Percentiles rank a stretch among this genome's conserved stretches.
phyloP scores from a whole-genome alignment of 2,329 filamentous ascomycete genomes.

The Nectriaceae sp. region DNA sequence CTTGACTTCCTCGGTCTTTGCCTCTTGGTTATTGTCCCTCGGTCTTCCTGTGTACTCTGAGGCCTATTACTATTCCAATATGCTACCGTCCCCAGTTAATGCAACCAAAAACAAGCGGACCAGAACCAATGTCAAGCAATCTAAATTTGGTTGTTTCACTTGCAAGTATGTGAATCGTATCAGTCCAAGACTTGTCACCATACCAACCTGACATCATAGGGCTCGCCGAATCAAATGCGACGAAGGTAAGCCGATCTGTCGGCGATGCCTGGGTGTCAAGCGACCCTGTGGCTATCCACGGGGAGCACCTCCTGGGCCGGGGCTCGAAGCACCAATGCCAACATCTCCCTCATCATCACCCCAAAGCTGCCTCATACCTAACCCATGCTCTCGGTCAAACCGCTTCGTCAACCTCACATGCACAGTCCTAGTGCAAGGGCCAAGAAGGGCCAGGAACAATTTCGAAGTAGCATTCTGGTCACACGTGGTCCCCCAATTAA shows the following conservation, averaged over 20 bases:
- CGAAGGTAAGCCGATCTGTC: conserved; percentile 18
- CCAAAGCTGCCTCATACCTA: not conserved
- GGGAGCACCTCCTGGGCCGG: conserved; percentile 2
- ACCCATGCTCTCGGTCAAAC: not conserved
- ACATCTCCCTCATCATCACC: not conserved
- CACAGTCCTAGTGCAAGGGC: conserved; percentile 10
- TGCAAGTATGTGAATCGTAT: conserved; percentile 18
- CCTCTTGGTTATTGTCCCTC: conserved; percentile 10
- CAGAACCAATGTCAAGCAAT: conserved; percentile 25
- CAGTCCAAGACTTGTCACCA: not conserved
- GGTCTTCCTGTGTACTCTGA: conserved; percentile 1
- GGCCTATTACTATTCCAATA: conserved; percentile 5
- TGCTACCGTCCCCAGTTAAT: not conserved
- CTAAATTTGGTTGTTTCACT: conserved; percentile 23
- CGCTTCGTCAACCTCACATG: conserved; percentile 14
- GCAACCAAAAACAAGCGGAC: conserved; percentile 12
- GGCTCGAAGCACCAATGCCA: not conserved
- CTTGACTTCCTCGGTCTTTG: conserved; percentile 7
- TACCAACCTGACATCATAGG: conserved; percentile 9
- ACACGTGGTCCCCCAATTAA: conserved; percentile 13
- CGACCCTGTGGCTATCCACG: conserved; percentile 16
- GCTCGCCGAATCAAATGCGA: conserved; percentile 23
- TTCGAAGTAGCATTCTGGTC: conserved; percentile 21
- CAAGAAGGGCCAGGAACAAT: conserved; percentile 14
- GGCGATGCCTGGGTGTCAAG: conserved; percentile 13